Percentiles rank a stretch among this genome's conserved stretches.
Conservation (phyloP, 1,284 basidiomycete genomes). For the Trichosporon faecale region DNA sequence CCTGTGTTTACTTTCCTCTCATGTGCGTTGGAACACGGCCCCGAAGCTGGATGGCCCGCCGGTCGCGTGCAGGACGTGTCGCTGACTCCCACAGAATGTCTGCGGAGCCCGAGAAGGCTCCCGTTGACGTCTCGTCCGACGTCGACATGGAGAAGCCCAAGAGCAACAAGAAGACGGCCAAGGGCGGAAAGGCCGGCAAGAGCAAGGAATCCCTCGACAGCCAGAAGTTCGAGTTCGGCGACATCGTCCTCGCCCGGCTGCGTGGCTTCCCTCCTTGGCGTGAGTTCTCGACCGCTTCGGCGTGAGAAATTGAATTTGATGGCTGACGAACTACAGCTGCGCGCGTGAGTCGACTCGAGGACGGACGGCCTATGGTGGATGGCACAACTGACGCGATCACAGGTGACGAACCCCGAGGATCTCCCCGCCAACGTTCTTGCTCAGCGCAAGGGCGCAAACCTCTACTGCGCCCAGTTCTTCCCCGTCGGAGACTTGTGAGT, state of each 20-base stretch:
- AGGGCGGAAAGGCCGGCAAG: constrained; percentile 16
- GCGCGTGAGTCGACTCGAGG: constrained; percentile 17
- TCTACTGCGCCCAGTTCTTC: constrained; percentile 48
- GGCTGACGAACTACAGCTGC: constrained; percentile 25
- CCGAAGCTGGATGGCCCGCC: neutral
- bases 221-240: constrained; percentile 60
- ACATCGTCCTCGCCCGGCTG: constrained; percentile 87
- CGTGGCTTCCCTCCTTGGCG: constrained; percentile 89
- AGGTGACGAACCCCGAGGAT: constrained; percentile 44
- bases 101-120: constrained; percentile 23
- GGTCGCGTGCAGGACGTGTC: neutral
- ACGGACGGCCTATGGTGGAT: neutral
- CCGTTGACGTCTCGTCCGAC: constrained; percentile 15
- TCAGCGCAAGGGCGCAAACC: constrained; percentile 32
- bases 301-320: neutral
- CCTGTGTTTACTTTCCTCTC: neutral
- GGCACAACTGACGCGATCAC: constrained; percentile 14
- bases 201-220: constrained; percentile 25
- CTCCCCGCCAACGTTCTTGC: constrained; percentile 38
- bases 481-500: constrained; percentile 80
- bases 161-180: constrained; percentile 40
- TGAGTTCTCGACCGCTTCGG: constrained; percentile 32
- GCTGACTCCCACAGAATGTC: constrained; percentile 19
- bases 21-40: constrained; percentile 3
- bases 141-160: constrained; percentile 41